Conservation (phyloP, 2,329 filamentous ascomycete genomes). For the Pseudogymnoascus sp. region DNA sequence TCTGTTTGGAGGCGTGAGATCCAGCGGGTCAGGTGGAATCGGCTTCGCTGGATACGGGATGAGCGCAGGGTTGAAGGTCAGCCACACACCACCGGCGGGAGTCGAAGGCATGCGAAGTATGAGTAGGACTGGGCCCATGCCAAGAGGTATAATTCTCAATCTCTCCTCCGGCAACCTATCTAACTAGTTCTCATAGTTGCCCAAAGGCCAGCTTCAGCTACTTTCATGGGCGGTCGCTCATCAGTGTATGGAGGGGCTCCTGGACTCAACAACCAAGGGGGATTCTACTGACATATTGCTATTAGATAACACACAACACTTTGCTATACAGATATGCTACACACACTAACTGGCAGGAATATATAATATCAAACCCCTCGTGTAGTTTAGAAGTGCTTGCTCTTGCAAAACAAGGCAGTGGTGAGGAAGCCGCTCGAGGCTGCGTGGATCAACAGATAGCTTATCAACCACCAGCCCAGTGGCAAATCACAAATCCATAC, state of each 20-base stretch:
- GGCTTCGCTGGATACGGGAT: slow-evolving; percentile 27
- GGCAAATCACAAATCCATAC: background rate
- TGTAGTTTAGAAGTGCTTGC: background rate
- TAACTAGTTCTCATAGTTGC: background rate
- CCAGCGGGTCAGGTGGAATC: slow-evolving; percentile 13
- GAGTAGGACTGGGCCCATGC: background rate
- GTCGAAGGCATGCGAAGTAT: background rate
- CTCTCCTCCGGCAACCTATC: background rate
- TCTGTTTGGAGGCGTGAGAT: slow-evolving; percentile 17
- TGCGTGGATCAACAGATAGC: background rate
- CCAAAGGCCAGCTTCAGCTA: background rate
- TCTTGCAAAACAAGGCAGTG: background rate
- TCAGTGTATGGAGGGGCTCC: background rate
- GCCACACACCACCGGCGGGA: slow-evolving; percentile 18
- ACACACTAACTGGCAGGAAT: background rate
- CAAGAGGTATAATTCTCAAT: background rate
- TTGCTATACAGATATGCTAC: slow-evolving; percentile 2
- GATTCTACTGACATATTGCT: background rate
- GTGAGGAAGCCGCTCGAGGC: background rate
- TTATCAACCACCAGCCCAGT: background rate
- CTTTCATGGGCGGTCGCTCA: background rate
- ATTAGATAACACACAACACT: background rate
- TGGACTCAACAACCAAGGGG: background rate
- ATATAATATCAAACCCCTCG: background rate
- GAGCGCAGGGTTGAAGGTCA: slow-evolving; percentile 28